Percentiles rank a stretch among this genome's conserved stretches.
phyloP scores from a whole-genome alignment of 2,329 filamentous ascomycete genomes.

The Sclerotinia borealis region DNA sequence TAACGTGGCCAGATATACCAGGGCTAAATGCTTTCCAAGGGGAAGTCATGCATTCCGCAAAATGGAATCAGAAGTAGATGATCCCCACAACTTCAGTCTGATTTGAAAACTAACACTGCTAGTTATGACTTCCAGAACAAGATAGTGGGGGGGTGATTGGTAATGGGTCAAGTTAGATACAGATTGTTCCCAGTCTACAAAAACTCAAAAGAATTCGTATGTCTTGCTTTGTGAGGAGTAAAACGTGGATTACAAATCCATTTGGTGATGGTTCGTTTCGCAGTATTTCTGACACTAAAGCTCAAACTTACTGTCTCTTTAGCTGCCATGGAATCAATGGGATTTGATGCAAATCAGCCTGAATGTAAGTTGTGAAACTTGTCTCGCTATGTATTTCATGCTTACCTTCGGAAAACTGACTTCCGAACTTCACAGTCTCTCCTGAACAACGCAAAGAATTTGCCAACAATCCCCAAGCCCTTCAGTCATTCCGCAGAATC shows the following conservation, averaged over 20 bases:
- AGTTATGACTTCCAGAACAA: slow-evolving; percentile 45
- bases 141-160: slow-evolving; percentile 45
- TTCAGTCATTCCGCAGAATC: slow-evolving; percentile 39
- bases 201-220: slow-evolving; percentile 39
- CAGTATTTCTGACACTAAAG: neutral
- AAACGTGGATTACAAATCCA: slow-evolving; percentile 44
- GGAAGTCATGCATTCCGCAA: slow-evolving; percentile 51
- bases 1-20: slow-evolving; percentile 55
- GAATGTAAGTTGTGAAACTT: slow-evolving; percentile 39
- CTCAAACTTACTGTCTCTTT: neutral
- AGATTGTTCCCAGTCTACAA: slow-evolving; percentile 46
- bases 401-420: neutral
- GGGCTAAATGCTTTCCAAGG: slow-evolving; percentile 46
- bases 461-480: slow-evolving; percentile 33
- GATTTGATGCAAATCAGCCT: slow-evolving; percentile 36
- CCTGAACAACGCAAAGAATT: neutral
- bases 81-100: neutral
- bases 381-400: neutral
- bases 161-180: slow-evolving; percentile 47
- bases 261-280: slow-evolving; percentile 38
- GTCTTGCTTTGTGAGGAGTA: slow-evolving; percentile 43
- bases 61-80: slow-evolving; percentile 45
- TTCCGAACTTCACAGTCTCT: neutral
- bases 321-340: slow-evolving; percentile 38
- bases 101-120: neutral